Evolutionary conservation across 371 early-diverging fungal species (phyloP).

Genomic region (Syncephalastrum racemosum): DNA sequence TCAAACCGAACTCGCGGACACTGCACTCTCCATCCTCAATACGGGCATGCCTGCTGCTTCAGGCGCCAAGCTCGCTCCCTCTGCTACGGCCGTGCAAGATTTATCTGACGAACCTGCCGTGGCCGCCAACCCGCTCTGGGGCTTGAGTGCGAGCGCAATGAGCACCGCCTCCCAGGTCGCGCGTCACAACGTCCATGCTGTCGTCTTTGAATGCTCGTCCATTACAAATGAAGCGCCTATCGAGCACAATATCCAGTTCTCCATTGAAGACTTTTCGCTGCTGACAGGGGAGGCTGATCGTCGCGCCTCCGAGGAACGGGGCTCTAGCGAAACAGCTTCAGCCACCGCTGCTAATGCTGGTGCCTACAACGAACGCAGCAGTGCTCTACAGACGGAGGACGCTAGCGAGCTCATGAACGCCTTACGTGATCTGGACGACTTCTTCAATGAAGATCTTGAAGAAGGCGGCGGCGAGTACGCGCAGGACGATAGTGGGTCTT

Average conservation of each 20-base stretch:
- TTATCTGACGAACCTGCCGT: neutral
- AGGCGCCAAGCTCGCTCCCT: conserved; percentile 1
- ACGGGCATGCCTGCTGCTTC: conserved; percentile 52
- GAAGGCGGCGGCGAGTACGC: neutral
- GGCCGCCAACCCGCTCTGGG: conserved; percentile 32
- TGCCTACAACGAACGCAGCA: neutral
- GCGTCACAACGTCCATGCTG: conserved; percentile 53
- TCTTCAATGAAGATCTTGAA: conserved; percentile 57
- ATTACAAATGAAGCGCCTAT: conserved; percentile 39
- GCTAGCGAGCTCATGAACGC: conserved; percentile 57
- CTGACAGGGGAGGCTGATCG: conserved; percentile 33
- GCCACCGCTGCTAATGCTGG: neutral
- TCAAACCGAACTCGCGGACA: conserved; percentile 63
- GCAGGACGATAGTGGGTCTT: too few species aligned
- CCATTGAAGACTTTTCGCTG: conserved; percentile 48
- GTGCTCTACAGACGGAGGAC: conserved; percentile 13
- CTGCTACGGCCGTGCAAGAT: conserved; percentile 10
- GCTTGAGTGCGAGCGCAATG: conserved; percentile 28
- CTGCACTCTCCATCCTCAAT: conserved; percentile 71
- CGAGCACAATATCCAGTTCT: conserved; percentile 49
- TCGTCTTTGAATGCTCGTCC: conserved; percentile 51
- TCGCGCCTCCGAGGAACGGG: conserved; percentile 2
- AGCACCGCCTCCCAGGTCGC: conserved; percentile 33
- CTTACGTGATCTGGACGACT: conserved; percentile 59
- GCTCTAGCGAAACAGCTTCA: neutral